phyloP scores from a whole-genome alignment of 352 stramenopile genomes.

The Globisporangium apiculatum region DNA sequence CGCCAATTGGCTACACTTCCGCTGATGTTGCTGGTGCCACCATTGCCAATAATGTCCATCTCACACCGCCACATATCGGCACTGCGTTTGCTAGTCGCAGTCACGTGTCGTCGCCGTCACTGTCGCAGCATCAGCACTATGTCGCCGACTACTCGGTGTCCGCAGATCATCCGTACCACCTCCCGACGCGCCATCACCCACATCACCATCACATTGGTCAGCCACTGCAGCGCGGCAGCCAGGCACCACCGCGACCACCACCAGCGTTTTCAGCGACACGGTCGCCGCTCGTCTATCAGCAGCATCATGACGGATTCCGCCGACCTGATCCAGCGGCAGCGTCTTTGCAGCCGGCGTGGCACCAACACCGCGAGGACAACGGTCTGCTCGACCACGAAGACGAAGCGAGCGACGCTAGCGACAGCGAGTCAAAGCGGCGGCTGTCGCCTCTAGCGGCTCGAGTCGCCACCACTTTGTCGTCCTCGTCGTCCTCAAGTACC shows the following conservation, averaged over 20 bases:
- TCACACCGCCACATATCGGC: not conserved
- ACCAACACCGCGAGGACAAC: not conserved
- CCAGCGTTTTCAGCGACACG: not conserved
- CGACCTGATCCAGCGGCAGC: not conserved
- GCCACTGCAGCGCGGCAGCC: not conserved
- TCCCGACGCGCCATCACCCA: too few relatives aligned
- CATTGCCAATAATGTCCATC: not conserved
- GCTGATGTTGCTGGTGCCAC: too few relatives aligned
- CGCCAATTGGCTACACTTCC: not conserved
- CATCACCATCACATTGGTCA: too few relatives aligned
- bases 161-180: too few relatives aligned
- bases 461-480: not conserved
- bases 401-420: slow-evolving; percentile 2
- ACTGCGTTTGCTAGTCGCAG: not conserved
- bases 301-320: not conserved
- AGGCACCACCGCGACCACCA: not conserved
- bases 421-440: not conserved
- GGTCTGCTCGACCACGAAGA: not conserved
- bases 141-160: too few relatives aligned
- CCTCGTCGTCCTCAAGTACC: not conserved
- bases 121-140: too few relatives aligned
- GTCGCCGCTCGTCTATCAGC: not conserved
- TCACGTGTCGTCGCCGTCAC: not conserved
- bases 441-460: not conserved
- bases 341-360: slow-evolving; percentile 1